Evolutionary conservation across 192 early-diverging fungal genomes (phyloP), one percentile per base, ranked within the genome.

Genomic region (Thamnidium elegans): DNA sequence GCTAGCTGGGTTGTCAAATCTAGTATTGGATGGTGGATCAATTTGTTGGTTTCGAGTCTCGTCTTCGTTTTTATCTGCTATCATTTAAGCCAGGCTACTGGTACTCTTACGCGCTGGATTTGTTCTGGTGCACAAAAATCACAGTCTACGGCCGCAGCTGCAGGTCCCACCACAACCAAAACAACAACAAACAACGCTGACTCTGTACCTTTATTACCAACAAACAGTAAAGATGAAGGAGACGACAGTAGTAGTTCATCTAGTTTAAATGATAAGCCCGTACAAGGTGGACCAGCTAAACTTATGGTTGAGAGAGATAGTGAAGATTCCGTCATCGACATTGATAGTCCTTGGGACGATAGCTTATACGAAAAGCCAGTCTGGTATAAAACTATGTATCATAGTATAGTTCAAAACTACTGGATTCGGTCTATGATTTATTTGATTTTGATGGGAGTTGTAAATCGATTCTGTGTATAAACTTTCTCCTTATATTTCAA

Each of bases 21-120:
- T 20, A 11, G 19, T 10, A 67, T 71, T 6, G 66, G 66, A 15
- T 86, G 82, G 82, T 80, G 70, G 20, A 39, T 78, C 51, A 88
- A 88, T 58, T 44, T 84, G 21, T 58, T 55, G 3, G 26, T 79
- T 1, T 77, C 79, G 3, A 70, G 75, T 0, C 11, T 81, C 10
- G 65, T 88, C 17, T 88, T 88, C 69, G 52, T 82, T 10, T 74
- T 52, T 30, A 58, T 86, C 20, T 77, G 80, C 32, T 72, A 78
- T 62, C 45, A 70, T 23, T 75, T 86, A 7, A 79, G 70, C 23
- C 65, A 75, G 8, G 73, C 84, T 6, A 79, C 84, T 15, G 77
- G 73, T 26, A 68, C 59, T 42, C 17, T 71, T 17, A 71, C 70
- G 17, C 34, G 30, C 8, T 55, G 44, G 43, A 55, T 71, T 52